Conservation (phyloP, 108 stramenopile genomes). For the Asterionellopsis glacialis region DNA sequence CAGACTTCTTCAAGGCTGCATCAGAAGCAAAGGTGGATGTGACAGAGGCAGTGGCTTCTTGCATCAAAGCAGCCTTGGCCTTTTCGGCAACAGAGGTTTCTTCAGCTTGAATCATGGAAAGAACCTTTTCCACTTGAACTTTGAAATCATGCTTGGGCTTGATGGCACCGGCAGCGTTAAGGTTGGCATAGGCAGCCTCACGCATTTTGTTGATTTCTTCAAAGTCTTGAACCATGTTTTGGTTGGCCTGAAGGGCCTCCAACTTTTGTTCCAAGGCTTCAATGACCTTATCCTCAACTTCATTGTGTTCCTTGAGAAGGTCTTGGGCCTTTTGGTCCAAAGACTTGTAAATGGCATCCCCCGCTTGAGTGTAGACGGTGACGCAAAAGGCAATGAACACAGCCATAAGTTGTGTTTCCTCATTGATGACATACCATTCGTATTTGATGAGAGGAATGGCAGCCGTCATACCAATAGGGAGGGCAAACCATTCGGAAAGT, state of each 20-base stretch:
- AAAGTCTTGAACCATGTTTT: constrained; percentile 67
- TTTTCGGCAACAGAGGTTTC: constrained; percentile 69
- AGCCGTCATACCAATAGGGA: constrained; percentile 72
- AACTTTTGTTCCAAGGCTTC: constrained; percentile 63
- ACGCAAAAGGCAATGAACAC: constrained; percentile 81
- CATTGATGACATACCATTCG: constrained; percentile 79
- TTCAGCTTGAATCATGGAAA: constrained; percentile 69
- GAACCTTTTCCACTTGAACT: constrained; percentile 69
- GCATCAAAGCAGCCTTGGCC: constrained; percentile 76
- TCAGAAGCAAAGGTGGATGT: constrained; percentile 51
- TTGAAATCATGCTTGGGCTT: constrained; percentile 85
- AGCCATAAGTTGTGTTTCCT: constrained; percentile 82
- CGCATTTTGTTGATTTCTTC: constrained; percentile 57
- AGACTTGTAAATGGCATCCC: constrained; percentile 70
- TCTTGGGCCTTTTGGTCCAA: constrained; percentile 66
- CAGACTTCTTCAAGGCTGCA: constrained; percentile 71
- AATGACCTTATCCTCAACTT: constrained; percentile 78
- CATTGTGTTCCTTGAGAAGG: constrained; percentile 73
- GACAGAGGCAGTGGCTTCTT: constrained; percentile 74
- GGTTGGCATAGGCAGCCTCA: constrained; percentile 63
- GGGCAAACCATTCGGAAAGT: constrained; percentile 66
- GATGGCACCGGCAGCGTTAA: constrained; percentile 79
- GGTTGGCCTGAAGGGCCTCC: constrained; percentile 68
- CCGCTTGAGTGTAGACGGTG: constrained; percentile 81
- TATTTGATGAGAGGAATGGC: constrained; percentile 80